Percentiles rank a stretch among this genome's conserved stretches.
Evolutionary conservation across 306 rosid genomes (phyloP).

Genomic region (Gillenia trifoliata): DNA sequence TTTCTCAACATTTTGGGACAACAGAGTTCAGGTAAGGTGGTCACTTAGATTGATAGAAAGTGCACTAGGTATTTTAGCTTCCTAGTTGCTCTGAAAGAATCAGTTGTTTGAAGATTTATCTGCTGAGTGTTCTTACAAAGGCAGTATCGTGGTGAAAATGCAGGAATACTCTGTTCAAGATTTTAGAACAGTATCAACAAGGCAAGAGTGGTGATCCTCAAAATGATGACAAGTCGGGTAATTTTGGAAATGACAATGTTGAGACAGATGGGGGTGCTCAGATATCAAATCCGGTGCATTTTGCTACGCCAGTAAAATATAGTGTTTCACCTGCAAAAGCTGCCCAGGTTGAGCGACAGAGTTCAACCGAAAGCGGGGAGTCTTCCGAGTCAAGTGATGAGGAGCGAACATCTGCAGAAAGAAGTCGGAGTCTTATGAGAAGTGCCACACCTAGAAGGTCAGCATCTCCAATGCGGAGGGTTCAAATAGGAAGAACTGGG

Average conservation of each 20-base stretch:
- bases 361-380: conserved; percentile 67
- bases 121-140: conserved; percentile 10
- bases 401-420: conserved; percentile 57
- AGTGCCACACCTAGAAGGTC: conserved; percentile 78
- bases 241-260: conserved; percentile 29
- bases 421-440: conserved; percentile 80
- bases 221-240: conserved; percentile 34
- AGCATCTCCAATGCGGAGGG: conserved; percentile 95
- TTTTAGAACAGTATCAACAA: conserved; percentile 44
- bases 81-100: neutral
- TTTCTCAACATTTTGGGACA: conserved; percentile 61
- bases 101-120: neutral
- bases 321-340: conserved; percentile 93
- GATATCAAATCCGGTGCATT: conserved; percentile 35
- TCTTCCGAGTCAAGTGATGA: conserved; percentile 72
- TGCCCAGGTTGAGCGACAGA: conserved; percentile 75
- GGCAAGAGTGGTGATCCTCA: conserved; percentile 23
- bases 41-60: neutral
- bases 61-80: conserved; percentile 7
- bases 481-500: conserved; percentile 86
- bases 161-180: conserved; percentile 58
- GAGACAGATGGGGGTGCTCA: conserved; percentile 23
- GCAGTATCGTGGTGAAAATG: conserved; percentile 14
- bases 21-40: conserved; percentile 59
- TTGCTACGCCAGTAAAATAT: conserved; percentile 58